phyloP scores from a whole-genome alignment of 257 asterid species.

The Nicotiana otophora region DNA sequence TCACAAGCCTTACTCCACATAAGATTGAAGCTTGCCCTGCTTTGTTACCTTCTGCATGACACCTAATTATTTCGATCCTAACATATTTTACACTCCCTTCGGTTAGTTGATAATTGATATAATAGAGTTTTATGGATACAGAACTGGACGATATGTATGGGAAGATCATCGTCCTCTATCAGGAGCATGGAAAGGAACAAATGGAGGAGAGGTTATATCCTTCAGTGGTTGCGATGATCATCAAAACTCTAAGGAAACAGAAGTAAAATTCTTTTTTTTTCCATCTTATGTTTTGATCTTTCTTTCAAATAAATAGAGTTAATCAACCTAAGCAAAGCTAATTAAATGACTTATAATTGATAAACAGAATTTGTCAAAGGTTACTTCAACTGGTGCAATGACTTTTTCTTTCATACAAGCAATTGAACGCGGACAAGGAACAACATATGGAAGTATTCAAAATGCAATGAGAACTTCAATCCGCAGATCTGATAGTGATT shows the following conservation, averaged over 20 bases:
- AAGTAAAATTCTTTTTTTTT: conserved; percentile 30
- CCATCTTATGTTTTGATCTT: background rate
- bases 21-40: no score
- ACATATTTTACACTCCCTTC: no score
- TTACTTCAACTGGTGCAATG: conserved; percentile 91
- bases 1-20: no score
- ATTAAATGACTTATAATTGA: background rate
- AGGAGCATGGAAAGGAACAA: conserved; percentile 92
- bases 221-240: conserved; percentile 94
- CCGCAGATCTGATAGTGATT: conserved; percentile 35
- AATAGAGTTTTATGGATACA: conserved; percentile 1
- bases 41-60: no score
- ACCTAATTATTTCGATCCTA: no score
- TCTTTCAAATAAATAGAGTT: background rate
- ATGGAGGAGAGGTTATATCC: conserved; percentile 93
- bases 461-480: conserved; percentile 75
- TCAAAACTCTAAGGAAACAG: conserved; percentile 85
- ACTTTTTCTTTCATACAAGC: conserved; percentile 89
- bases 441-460: conserved; percentile 74
- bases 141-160: conserved; percentile 74
- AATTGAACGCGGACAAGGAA: conserved; percentile 63
- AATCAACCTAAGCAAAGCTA: background rate
- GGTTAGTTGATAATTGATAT: no score
- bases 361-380: conserved; percentile 71
- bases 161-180: conserved; percentile 93